Base-by-base conservation (phyloP, 2,329 filamentous ascomycete species). In the Rhynchosporium graminicola region DNA sequence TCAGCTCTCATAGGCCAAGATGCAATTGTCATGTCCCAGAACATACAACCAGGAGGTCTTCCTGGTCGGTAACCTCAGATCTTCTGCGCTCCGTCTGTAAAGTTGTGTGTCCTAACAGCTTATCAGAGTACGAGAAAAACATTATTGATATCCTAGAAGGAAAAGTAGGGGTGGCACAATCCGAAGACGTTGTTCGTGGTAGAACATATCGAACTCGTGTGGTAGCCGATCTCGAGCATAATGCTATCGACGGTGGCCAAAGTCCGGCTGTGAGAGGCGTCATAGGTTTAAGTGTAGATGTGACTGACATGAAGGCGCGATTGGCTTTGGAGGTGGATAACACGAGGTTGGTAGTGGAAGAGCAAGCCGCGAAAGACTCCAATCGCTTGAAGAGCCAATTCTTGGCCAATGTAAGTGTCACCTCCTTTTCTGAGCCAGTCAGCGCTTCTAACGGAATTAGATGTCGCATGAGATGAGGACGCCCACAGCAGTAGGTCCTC, bases 401-500 rank as follows among this genome's bases (percentile, higher is more conserved):
- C 47, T 43, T 71, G 9, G 69, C 69, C 31, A 71, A 71, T 43
- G 68, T 68, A 58, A 61, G 66, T 64, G 6, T 26, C 8, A 38
- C 2, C 15, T 47, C 5, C 9, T 3, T 10, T 6, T 13, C 13
- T 9, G 12, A 28, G 20, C n/a, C 2, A 13, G 20, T 36, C 26
- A 12, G 50, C 66, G 48, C 65, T n/a, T 12, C 2, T 13, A 3
- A 43, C 28, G 20, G 20, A 20, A 20, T 1, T 20, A 68, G 68
- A 71, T 71, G 69, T 70, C 68, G 1, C 69, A 71, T 57, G 69
- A 71, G 52, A 59, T 71, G 65, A 65, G 69, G 46, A 71, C 69
- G 1, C 69, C 69, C 2, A 70, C 65, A n/a, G 67, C 69, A 45
- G 69, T 67, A 62, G 43, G 65, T 63, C 40, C 13, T 20, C 1